These are phyloP conservation scores for Vararia minispora DNA, from an alignment of 768 basidiomycete species.

Conservation along the genomic window DNA sequence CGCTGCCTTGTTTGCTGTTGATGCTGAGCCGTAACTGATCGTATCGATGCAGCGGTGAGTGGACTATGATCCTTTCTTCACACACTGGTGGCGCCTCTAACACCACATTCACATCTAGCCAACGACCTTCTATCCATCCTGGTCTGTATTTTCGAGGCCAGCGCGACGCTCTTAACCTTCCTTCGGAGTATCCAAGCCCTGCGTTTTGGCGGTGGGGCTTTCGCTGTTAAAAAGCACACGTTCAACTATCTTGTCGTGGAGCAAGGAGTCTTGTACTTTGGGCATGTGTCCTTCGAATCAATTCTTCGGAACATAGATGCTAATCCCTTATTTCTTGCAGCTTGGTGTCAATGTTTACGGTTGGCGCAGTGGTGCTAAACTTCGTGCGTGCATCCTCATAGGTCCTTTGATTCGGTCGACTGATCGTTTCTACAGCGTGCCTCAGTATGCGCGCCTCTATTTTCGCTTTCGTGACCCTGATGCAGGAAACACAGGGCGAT, in stretches of 20 bases:
- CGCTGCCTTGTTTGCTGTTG: slow-evolving; percentile 1
- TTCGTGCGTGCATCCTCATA: slow-evolving; percentile 3
- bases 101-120: too few species aligned
- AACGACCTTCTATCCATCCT: slow-evolving; percentile 13
- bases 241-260: slow-evolving; percentile 8
- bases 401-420: background rate
- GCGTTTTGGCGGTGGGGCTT: too few species aligned
- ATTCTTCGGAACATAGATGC: too few species aligned
- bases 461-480: background rate
- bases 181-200: slow-evolving; percentile 13
- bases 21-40: slow-evolving; percentile 1
- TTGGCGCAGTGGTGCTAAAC: slow-evolving; percentile 10
- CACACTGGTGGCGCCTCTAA: too few species aligned
- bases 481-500: slow-evolving; percentile 1
- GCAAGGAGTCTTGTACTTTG: slow-evolving; percentile 6
- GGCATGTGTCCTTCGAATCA: background rate
- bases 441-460: too few species aligned
- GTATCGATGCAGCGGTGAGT: too few species aligned
- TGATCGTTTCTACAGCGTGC: too few species aligned
- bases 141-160: slow-evolving; percentile 15
- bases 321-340: too few species aligned
- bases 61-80: too few species aligned
- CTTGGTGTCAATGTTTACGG: slow-evolving; percentile 6
- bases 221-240: slow-evolving; percentile 1
- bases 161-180: slow-evolving; percentile 11